phyloP scores from a whole-genome alignment of 2,329 filamentous ascomycete genomes.

The Pezizomycotina sp. region DNA sequence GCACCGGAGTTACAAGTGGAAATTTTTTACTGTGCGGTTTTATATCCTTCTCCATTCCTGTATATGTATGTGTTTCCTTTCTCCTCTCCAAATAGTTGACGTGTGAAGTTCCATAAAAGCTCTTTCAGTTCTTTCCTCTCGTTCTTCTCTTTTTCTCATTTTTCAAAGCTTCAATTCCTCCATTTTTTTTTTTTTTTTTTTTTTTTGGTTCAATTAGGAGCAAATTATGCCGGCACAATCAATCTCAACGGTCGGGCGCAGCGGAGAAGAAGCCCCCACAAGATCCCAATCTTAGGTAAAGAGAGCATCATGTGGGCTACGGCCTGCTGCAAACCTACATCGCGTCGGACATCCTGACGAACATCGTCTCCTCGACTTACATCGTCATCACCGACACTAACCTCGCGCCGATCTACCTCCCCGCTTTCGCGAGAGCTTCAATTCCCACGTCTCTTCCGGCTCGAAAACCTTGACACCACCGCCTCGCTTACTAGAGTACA shows the following conservation, averaged over 20 bases:
- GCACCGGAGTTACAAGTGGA: no score
- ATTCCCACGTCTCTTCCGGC: constrained; percentile 34
- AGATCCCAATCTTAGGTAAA: constrained; percentile 69
- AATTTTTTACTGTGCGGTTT: no score
- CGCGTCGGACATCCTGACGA: constrained; percentile 59
- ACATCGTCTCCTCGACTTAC: constrained; percentile 73
- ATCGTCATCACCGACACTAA: constrained; percentile 96
- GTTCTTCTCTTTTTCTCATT: no score
- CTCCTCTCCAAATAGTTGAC: no score
- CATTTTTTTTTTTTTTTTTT: no score
- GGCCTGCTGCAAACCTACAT: constrained; percentile 76
- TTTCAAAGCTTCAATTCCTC: no score
- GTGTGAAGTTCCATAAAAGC: no score
- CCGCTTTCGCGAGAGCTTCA: constrained; percentile 53
- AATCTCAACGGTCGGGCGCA: neutral
- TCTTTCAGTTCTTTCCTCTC: no score
- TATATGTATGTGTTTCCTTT: no score
- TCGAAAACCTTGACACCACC: constrained; percentile 24
- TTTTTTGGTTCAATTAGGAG: no score
- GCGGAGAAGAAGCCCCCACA: constrained; percentile 39
- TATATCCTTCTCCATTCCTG: no score
- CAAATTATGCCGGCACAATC: neutral
- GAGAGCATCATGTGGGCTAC: constrained; percentile 87
- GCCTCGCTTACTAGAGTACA: constrained; percentile 65
- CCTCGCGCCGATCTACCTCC: constrained; percentile 61